Evolutionary conservation across 2,329 filamentous ascomycete genomes (phyloP).

Genomic region (Xylaria arbuscula): DNA sequence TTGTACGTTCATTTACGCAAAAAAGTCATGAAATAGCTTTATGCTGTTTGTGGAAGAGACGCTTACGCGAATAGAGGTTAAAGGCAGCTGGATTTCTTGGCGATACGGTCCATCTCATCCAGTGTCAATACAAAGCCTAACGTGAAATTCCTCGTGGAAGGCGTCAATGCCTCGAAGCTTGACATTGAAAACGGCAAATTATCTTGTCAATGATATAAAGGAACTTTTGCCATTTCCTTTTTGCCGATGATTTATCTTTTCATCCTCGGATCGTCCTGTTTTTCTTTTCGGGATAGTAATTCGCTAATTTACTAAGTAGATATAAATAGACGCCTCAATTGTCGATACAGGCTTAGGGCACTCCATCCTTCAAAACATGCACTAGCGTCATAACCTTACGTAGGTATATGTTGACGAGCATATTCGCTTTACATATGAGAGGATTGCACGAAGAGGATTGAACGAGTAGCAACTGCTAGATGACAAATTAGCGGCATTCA

Average conservation of each 20-base stretch:
- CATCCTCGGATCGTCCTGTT: background rate
- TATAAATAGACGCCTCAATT: slow-evolving; percentile 3
- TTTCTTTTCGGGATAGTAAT: background rate
- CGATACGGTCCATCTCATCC: no score
- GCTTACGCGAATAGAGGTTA: no score
- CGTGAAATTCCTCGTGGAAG: no score
- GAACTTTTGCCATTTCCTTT: background rate
- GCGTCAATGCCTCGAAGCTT: slow-evolving; percentile 63
- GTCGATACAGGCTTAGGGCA: slow-evolving; percentile 11
- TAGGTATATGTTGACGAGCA: no score
- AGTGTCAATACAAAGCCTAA: no score
- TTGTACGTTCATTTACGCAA: no score
- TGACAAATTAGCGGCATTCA: background rate
- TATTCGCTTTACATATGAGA: no score
- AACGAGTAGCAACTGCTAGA: slow-evolving; percentile 51
- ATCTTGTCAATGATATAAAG: slow-evolving; percentile 6
- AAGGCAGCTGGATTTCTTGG: no score
- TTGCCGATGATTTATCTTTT: no score
- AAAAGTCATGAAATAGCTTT: no score
- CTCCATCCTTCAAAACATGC: background rate
- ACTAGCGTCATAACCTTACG: slow-evolving; percentile 51
- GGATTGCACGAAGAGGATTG: no score
- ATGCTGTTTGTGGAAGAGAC: no score
- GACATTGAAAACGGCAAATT: slow-evolving; percentile 62
- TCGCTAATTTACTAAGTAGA: background rate